Evolutionary conservation across 129 eudicot species (phyloP), one percentile per base, ranked within the genome.

Genomic region (Glebionis coronaria): DNA sequence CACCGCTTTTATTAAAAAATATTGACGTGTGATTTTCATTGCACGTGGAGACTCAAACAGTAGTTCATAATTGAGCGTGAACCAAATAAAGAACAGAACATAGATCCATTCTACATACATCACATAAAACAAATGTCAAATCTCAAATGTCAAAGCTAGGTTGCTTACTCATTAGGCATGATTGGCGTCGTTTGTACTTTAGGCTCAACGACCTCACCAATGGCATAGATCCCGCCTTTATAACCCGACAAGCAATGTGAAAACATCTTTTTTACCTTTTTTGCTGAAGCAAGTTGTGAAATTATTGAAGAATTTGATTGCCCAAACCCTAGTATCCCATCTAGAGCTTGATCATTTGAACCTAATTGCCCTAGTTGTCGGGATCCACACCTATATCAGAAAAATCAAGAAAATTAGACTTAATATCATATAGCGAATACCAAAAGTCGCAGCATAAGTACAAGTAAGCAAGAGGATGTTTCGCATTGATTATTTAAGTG

Each of bases 241-340:
- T 28, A 75, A 9, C 88, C 82, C 14, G 90, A 86, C 75, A 92
- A 82, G 78, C 98, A 92, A 78, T 92, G 98, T 2, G 98, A 85
- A 63, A 92, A 92, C 52, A 75, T 64, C 77, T 74, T 92, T 55
- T 82, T 85, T 56, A 88, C 88, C 76, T 83, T 88, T 27, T 82
- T 82, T 60, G 91, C 72, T 10, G 77, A 49, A 12, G 98, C 85
- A 51, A 92, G 91, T 65, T 92, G 98, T 20, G 96, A 92, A 70
- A 92, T 67, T 56, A 92, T 49, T 10, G 98, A 92, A 20, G 95
- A 73, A 72, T 85, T 92, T 60, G 95, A 81, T 44, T 83, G 91
- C 25, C 98, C 98, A 65, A 92, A 86, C 56, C 98, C 98, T 63
- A 92, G 44, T 45, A 92, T 85, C 40, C 98, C 98, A 76, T 92